Conservation (phyloP, 2,329 filamentous ascomycete species). For the Periglandula ipomoeae region DNA sequence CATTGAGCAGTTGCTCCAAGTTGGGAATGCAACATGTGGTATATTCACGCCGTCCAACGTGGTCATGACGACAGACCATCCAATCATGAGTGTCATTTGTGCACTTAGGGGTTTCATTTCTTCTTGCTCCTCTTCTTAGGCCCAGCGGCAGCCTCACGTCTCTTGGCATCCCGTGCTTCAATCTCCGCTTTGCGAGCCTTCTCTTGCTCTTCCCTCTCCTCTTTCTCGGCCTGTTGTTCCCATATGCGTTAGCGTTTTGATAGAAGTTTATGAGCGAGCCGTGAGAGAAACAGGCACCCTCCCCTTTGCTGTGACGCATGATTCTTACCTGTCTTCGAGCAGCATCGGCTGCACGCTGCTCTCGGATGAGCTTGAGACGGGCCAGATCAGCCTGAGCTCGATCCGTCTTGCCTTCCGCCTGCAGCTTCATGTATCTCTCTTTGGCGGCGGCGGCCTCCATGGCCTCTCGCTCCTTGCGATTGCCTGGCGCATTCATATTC, state of each 20-base stretch:
- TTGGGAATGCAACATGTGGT: background rate
- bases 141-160: conserved; percentile 42
- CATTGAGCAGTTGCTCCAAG: background rate
- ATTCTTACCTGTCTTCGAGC: conserved; percentile 63
- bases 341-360: conserved; percentile 78
- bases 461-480: conserved; percentile 57
- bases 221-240: conserved; percentile 42
- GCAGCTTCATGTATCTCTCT: conserved; percentile 83
- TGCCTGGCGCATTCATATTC: conserved; percentile 39
- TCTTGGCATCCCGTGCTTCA: conserved; percentile 47
- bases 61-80: background rate
- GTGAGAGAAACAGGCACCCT: background rate
- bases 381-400: conserved; percentile 86
- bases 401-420: conserved; percentile 93
- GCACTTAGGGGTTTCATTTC: conserved; percentile 19
- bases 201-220: conserved; percentile 45
- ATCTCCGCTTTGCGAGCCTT: conserved; percentile 39
- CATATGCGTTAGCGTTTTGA: conserved; percentile 15
- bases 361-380: conserved; percentile 68
- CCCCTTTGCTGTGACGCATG: background rate
- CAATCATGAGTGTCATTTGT: background rate
- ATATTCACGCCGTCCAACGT: background rate
- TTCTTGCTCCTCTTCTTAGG: conserved; percentile 41
- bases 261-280: background rate
- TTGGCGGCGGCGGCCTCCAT: conserved; percentile 80